Evolutionary conservation across 352 stramenopile genomes (phyloP).

Genomic region (Ophiocytium majus): DNA sequence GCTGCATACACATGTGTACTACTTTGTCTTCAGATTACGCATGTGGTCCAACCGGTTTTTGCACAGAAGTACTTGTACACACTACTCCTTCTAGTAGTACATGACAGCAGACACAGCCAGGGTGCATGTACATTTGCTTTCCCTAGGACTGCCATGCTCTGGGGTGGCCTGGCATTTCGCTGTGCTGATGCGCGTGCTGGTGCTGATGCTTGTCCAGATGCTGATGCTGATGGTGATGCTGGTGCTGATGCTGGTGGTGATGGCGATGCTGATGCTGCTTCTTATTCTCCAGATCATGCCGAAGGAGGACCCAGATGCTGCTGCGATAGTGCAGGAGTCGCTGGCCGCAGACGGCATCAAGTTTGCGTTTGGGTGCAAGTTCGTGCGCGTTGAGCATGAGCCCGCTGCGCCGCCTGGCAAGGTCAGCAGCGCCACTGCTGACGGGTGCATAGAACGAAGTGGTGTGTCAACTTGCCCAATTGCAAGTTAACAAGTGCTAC

Average conservation of each 20-base stretch:
- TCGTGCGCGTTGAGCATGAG: constrained; percentile 51
- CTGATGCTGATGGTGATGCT: too few species aligned
- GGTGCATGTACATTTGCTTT: too few species aligned
- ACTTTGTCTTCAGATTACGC: neutral
- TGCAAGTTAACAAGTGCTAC: too few species aligned
- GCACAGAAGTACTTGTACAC: neutral
- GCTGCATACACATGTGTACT: constrained; percentile 3
- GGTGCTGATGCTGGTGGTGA: too few species aligned
- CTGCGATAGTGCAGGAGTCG: constrained; percentile 60
- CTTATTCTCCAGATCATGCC: constrained; percentile 39
- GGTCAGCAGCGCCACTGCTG: too few species aligned
- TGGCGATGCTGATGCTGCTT: neutral
- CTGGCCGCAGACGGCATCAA: constrained; percentile 68
- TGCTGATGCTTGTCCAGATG: too few species aligned
- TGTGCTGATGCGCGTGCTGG: too few species aligned
- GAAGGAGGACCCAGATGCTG: constrained; percentile 69
- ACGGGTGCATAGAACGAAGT: too few species aligned
- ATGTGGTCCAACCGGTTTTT: too few species aligned
- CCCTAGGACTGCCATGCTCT: too few species aligned
- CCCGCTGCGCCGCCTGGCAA: constrained; percentile 18
- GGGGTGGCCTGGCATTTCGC: too few species aligned
- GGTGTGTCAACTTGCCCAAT: too few species aligned
- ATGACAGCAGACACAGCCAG: neutral
- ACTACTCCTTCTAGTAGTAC: neutral
- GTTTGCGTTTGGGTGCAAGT: constrained; percentile 59